Conservation (phyloP, 1,284 basidiomycete genomes). For the Marasmius sp. region DNA sequence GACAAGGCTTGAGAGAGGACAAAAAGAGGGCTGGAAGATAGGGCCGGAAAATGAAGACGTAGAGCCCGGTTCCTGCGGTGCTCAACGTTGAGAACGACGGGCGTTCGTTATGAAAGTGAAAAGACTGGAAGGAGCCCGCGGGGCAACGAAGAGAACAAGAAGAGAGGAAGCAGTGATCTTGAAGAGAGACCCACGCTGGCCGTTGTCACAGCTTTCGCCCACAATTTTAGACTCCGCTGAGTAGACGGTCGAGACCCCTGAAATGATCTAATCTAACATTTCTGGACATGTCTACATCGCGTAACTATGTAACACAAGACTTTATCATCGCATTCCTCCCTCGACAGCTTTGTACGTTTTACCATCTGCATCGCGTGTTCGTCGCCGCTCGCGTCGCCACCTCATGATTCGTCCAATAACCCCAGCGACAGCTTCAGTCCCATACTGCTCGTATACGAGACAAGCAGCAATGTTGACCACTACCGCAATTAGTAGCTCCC, state of each 20-base stretch:
- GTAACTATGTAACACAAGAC: slow-evolving; percentile 9
- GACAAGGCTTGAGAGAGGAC: slow-evolving; percentile 31
- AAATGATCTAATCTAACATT: not conserved
- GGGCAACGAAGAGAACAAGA: slow-evolving; percentile 38
- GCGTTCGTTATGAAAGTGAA: slow-evolving; percentile 31
- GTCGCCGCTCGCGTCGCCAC: slow-evolving; percentile 44
- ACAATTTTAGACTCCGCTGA: not conserved
- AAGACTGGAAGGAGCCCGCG: slow-evolving; percentile 58
- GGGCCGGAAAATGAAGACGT: slow-evolving; percentile 24
- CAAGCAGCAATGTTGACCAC: slow-evolving; percentile 75
- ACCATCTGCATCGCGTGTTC: slow-evolving; percentile 47
- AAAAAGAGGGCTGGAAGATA: slow-evolving; percentile 25
- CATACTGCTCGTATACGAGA: slow-evolving; percentile 82
- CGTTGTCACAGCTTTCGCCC: not conserved
- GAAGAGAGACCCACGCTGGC: not conserved
- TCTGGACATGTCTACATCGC: not conserved
- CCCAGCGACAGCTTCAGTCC: slow-evolving; percentile 58
- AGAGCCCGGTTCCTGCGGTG: slow-evolving; percentile 58
- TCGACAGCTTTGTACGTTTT: slow-evolving; percentile 77
- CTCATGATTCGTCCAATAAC: slow-evolving; percentile 50
- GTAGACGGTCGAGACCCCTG: not conserved
- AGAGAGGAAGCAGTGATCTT: slow-evolving; percentile 14
- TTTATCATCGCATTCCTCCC: slow-evolving; percentile 50
- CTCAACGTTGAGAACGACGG: slow-evolving; percentile 37
- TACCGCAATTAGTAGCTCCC: slow-evolving; percentile 71